phyloP scores from a whole-genome alignment of 73 alveolate species.

The Symbiodinium natans region DNA sequence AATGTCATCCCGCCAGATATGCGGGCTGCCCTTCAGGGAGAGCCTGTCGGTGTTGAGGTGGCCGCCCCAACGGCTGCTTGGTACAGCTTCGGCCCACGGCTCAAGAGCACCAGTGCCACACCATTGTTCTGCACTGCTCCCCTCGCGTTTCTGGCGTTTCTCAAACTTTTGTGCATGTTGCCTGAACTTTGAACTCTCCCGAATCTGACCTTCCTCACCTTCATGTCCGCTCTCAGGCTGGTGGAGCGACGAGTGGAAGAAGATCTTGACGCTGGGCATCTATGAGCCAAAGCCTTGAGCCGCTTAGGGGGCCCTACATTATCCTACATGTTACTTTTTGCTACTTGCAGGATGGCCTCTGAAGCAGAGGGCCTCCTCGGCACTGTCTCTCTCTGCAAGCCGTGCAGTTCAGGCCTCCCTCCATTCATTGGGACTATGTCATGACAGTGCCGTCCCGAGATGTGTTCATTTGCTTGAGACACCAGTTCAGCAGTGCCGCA shows the following conservation, averaged over 20 bases:
- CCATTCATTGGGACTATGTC: slow-evolving; percentile 88
- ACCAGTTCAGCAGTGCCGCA: not conserved
- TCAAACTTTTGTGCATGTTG: too few relatives aligned
- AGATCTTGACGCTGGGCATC: slow-evolving; percentile 90
- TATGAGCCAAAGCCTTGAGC: slow-evolving; percentile 31
- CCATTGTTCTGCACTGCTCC: too few relatives aligned
- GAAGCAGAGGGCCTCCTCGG: too few relatives aligned
- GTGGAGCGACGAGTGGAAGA: slow-evolving; percentile 94
- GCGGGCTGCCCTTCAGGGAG: too few relatives aligned
- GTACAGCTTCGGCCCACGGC: slow-evolving; percentile 85
- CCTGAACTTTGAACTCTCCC: not conserved
- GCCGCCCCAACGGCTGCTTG: slow-evolving; percentile 76
- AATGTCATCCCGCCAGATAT: too few relatives aligned
- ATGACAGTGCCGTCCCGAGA: slow-evolving; percentile 40
- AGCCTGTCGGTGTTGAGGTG: too few relatives aligned
- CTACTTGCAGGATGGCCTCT: not conserved
- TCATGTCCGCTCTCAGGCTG: slow-evolving; percentile 53
- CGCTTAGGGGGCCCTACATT: too few relatives aligned
- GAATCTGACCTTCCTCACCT: not conserved
- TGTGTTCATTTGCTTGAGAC: not conserved
- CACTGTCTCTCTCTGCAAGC: too few relatives aligned
- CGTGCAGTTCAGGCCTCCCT: slow-evolving; percentile 71
- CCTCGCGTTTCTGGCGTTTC: too few relatives aligned
- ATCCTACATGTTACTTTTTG: not conserved
- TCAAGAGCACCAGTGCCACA: not conserved